A percentile compares a stretch with the other conserved stretches of the same genome.
Conservation (phyloP, 2,329 filamentous ascomycete species). For the Alternaria triticina region DNA sequence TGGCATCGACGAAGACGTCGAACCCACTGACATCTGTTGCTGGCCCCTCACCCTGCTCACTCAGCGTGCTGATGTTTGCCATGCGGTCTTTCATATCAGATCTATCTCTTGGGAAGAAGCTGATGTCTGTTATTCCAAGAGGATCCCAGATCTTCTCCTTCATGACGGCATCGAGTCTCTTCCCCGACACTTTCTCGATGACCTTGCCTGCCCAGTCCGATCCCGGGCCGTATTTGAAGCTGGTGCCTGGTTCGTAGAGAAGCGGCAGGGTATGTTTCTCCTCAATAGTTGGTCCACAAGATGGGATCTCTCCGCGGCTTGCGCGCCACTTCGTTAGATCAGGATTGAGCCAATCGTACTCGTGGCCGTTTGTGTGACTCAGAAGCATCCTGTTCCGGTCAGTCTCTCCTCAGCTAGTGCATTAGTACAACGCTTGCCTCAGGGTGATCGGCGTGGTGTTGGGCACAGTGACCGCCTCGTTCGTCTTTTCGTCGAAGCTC, state of each 20-base stretch:
- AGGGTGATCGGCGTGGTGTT: conserved; percentile 52
- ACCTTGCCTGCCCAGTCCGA: conserved; percentile 56
- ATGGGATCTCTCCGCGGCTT: conserved; percentile 11
- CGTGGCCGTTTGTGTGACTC: conserved; percentile 54
- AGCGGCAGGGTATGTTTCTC: conserved; percentile 58
- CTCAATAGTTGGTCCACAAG: conserved; percentile 59
- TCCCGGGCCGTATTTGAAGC: conserved; percentile 61
- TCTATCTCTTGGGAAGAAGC: conserved; percentile 55
- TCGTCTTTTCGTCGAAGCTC: conserved; percentile 17
- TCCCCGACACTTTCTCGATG: conserved; percentile 49
- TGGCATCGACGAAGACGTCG: background rate
- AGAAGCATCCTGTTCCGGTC: conserved; percentile 46
- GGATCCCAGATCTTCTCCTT: conserved; percentile 47
- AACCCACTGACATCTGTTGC: background rate
- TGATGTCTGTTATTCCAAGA: conserved; percentile 57
- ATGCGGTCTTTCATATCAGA: conserved; percentile 25
- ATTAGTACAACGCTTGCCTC: conserved; percentile 19
- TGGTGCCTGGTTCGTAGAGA: conserved; percentile 65
- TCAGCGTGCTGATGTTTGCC: conserved; percentile 36
- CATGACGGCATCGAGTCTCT: conserved; percentile 48
- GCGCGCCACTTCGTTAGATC: conserved; percentile 48
- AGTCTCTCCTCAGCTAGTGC: background rate
- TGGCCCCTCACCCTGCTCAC: conserved; percentile 6
- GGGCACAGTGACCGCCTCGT: conserved; percentile 33
- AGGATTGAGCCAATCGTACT: conserved; percentile 54